Conservation (phyloP, 2,329 filamentous ascomycete species). For the Colletotrichum sp. region DNA sequence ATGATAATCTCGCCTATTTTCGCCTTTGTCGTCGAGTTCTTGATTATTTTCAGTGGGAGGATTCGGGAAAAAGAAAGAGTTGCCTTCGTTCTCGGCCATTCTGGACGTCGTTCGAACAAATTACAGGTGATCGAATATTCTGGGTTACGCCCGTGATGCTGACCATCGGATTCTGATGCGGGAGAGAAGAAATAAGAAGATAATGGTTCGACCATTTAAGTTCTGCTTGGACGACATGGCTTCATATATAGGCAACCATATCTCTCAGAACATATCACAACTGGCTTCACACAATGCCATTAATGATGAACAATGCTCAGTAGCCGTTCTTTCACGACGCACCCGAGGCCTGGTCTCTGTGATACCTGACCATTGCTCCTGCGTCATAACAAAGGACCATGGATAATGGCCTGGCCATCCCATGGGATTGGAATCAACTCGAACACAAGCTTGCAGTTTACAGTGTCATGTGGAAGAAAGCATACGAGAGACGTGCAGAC, state of each 20-base stretch:
- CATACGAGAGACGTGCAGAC: neutral
- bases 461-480: neutral
- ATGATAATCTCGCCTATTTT: neutral
- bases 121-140: neutral
- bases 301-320: neutral
- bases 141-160: neutral
- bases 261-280: neutral
- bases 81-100: neutral
- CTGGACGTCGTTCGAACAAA: neutral
- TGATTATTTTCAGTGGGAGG: neutral
- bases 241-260: neutral
- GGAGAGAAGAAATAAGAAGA: neutral
- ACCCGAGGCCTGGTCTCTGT: neutral
- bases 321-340: neutral
- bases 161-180: neutral
- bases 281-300: neutral
- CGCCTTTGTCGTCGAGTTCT: neutral
- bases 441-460: neutral
- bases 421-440: neutral
- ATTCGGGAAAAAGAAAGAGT: neutral
- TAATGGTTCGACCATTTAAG: neutral
- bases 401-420: neutral
- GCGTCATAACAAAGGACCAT: neutral
- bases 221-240: neutral
- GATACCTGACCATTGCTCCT: neutral